Base-by-base conservation (phyloP, 2,329 filamentous ascomycete species). In the Fusarium duplospermum region DNA sequence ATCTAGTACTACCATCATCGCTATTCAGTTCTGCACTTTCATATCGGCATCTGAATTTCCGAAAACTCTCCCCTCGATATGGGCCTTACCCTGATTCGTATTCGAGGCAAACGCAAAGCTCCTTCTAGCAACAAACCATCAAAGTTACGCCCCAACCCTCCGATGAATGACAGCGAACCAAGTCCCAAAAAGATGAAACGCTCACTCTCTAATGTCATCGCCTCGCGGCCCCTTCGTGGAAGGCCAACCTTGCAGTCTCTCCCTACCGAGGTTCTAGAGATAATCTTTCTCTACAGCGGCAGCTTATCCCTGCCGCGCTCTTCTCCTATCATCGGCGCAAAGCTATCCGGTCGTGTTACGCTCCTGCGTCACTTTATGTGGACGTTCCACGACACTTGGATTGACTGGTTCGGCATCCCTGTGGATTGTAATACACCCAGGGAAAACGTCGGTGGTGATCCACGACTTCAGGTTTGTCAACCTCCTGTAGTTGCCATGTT, bases 201-300 rank as follows among this genome's bases (percentile, higher is more conserved):
- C 27, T 79, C 79, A 1, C 70, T 83, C 10, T 74, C 77, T 11
- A 73, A 76, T n/a, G 79, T 83, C 47, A 72, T 82, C 22, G 76
- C 79, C 24, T 67, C 73, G 10, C 79, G 80, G 50, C 65, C 77
- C 16, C 64, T 71, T 14, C 79, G 78, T 24, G 73, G 64, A 29
- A 78, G 79, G 18, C 62, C 75, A 5, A 77, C 54, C 13, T 74
- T 84, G 24, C 79, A 83, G 59, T 76, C 75, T 33, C 80, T 90
- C 10, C 89, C 89, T 0, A 77, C 85, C 8, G 89, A 90, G 77
- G 81, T 90, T 27, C 83, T 90, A 14, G 87, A 90, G 76, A 82
- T 71, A 35, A 89, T 91, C 57, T 85, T 89, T 64, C 79, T 87
- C 71, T 79, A 86, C 62, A 89, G 87, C 58, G 77, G 80, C 69